phyloP scores from a whole-genome alignment of 2,329 filamentous ascomycete genomes.

The Ophiosphaerella korrae region DNA sequence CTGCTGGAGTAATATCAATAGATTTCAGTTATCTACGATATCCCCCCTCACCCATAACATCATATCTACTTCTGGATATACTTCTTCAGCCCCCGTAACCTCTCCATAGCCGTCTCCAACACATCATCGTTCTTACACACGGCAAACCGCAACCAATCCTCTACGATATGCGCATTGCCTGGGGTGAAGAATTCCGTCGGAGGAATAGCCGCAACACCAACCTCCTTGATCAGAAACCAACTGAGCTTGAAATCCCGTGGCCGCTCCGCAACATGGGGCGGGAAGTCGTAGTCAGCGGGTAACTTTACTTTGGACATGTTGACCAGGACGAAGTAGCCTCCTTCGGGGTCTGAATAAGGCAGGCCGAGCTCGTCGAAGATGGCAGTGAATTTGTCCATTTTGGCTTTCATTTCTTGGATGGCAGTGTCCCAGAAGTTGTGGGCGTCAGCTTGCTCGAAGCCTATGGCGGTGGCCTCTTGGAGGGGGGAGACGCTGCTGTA shows the following conservation, averaged over 20 bases:
- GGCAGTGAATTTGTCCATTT: conserved; percentile 85
- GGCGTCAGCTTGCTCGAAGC: conserved; percentile 86
- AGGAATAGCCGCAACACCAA: conserved; percentile 93
- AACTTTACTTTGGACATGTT: conserved; percentile 89
- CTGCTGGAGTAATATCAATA: too few relatives aligned
- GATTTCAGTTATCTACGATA: too few relatives aligned
- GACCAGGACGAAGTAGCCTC: conserved; percentile 95
- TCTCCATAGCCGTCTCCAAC: conserved; percentile 56
- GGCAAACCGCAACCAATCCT: conserved; percentile 93
- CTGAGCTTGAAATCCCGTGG: conserved; percentile 92
- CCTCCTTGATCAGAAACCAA: conserved; percentile 96
- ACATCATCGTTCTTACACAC: conserved; percentile 95
- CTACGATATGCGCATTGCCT: conserved; percentile 78
- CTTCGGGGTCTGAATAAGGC: conserved; percentile 86
- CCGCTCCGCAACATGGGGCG: conserved; percentile 80
- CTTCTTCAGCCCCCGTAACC: conserved; percentile 56
- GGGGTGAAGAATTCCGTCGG: conserved; percentile 97
- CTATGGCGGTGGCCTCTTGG: conserved; percentile 92
- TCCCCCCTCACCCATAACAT: neutral
- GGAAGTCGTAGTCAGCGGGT: conserved; percentile 84
- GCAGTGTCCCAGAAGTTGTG: conserved; percentile 87
- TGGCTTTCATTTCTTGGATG: conserved; percentile 84
- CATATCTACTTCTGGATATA: conserved; percentile 49
- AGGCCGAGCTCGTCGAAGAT: conserved; percentile 56
- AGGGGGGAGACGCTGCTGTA: conserved; percentile 92